Evolutionary conservation across 2,329 filamentous ascomycete genomes (phyloP).

Genomic region (Talaromyces amestolkiae): DNA sequence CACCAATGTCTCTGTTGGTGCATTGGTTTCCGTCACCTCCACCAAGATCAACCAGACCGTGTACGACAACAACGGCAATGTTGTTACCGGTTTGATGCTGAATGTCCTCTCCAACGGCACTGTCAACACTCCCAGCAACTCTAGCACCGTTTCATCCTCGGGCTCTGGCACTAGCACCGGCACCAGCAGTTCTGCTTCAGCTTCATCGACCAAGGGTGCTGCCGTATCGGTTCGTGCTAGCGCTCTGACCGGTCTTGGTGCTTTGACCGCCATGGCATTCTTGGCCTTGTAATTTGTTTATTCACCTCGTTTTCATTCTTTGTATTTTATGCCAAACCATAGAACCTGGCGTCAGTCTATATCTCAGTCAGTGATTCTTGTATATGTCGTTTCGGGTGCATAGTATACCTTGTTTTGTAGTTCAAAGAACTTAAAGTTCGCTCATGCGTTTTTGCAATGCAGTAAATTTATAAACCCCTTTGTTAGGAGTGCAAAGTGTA

Average conservation of each 20-base stretch:
- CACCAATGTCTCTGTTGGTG: constrained; percentile 58
- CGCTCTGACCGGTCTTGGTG: constrained; percentile 17
- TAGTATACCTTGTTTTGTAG: background rate
- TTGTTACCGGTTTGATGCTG: constrained; percentile 64
- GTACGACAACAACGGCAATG: constrained; percentile 53
- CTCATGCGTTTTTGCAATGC: background rate
- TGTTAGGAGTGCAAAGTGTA: background rate
- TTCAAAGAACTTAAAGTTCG: background rate
- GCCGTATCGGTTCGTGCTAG: constrained; percentile 17
- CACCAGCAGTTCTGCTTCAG: constrained; percentile 23
- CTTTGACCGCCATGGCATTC: constrained; percentile 14
- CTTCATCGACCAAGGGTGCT: constrained; percentile 20
- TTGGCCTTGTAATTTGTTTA: constrained; percentile 14
- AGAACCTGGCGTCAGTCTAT: background rate
- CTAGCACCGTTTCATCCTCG: constrained; percentile 23
- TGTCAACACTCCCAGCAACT: constrained; percentile 56
- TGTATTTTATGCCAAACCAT: background rate
- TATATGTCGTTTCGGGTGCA: background rate
- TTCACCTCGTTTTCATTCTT: constrained; percentile 3
- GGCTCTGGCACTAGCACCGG: constrained; percentile 20
- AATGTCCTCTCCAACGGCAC: constrained; percentile 51
- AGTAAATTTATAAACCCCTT: background rate
- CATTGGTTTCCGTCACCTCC: constrained; percentile 60
- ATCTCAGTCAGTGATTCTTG: background rate
- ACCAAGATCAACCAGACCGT: constrained; percentile 59